Evolutionary conservation across 2,329 filamentous ascomycete species (phyloP).

Genomic region (Aspergillus proliferans): DNA sequence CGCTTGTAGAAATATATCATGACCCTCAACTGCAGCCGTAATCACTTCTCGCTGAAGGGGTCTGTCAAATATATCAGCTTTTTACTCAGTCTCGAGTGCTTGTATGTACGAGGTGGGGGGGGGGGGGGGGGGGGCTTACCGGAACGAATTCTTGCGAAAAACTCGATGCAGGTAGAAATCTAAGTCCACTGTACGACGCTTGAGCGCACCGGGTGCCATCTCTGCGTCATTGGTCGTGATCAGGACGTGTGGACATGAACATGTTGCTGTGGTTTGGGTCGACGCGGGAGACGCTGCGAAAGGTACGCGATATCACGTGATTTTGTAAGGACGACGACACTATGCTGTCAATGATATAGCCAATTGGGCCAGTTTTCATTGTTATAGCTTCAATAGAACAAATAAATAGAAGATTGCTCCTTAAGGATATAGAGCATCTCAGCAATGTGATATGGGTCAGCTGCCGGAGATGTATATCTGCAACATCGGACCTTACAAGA

Average conservation of each 20-base stretch:
- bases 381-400: no score
- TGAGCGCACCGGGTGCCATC: conserved; percentile 22
- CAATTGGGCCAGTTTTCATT: no score
- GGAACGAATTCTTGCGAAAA: conserved; percentile 68
- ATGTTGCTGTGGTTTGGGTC: not conserved
- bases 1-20: conserved; percentile 91
- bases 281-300: not conserved
- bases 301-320: conserved; percentile 24
- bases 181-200: conserved; percentile 49
- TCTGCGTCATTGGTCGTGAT: conserved; percentile 18
- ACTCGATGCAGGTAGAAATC: conserved; percentile 68
- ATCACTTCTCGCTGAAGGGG: conserved; percentile 86
- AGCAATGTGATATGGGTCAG: conserved; percentile 7
- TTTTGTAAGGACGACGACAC: no score
- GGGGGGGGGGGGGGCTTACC: conserved; percentile 41
- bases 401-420: no score
- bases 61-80: conserved; percentile 37
- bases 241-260: not conserved
- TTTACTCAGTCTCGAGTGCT: not conserved
- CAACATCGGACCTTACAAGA: not conserved
- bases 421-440: no score
- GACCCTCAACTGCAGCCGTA: conserved; percentile 66
- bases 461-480: no score
- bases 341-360: not conserved
- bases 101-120: not conserved